A percentile compares a stretch with the other conserved stretches of the same genome.
Evolutionary conservation across 31 red algal genomes (phyloP).

Genomic region (Endocladia muricata): DNA sequence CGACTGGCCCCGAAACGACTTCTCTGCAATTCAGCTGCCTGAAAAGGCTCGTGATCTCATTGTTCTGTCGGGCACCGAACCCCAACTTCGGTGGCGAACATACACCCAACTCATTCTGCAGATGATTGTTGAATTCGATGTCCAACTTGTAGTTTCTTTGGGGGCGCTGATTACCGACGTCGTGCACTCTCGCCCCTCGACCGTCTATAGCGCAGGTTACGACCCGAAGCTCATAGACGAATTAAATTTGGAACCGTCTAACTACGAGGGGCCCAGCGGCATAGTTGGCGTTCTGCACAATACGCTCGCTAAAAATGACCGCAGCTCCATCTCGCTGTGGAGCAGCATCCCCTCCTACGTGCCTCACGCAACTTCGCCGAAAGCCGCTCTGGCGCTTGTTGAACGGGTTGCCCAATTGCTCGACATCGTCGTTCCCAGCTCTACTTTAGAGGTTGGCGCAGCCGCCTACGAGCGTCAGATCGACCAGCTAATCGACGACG

Average conservation of each 20-base stretch:
- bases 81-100: neutral
- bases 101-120: neutral
- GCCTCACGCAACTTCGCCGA: neutral
- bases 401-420: neutral
- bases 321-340: neutral
- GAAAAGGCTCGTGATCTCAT: too few species aligned
- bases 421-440: neutral
- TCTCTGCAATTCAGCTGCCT: too few species aligned
- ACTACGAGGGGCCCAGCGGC: neutral
- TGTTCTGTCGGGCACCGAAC: too few species aligned
- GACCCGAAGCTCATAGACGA: neutral
- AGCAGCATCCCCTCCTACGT: neutral
- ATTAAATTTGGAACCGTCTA: neutral
- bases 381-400: neutral
- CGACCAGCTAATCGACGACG: neutral
- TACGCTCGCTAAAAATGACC: neutral
- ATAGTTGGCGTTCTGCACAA: neutral
- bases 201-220: neutral
- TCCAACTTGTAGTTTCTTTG: neutral
- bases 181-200: neutral
- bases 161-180: neutral
- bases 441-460: neutral
- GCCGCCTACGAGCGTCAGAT: constrained; percentile 3
- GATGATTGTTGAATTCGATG: neutral
- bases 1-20: too few species aligned